Percentiles rank a stretch among this genome's conserved stretches.
phyloP scores from a whole-genome alignment of 306 rosid genomes.

The Bauhinia variegata region DNA sequence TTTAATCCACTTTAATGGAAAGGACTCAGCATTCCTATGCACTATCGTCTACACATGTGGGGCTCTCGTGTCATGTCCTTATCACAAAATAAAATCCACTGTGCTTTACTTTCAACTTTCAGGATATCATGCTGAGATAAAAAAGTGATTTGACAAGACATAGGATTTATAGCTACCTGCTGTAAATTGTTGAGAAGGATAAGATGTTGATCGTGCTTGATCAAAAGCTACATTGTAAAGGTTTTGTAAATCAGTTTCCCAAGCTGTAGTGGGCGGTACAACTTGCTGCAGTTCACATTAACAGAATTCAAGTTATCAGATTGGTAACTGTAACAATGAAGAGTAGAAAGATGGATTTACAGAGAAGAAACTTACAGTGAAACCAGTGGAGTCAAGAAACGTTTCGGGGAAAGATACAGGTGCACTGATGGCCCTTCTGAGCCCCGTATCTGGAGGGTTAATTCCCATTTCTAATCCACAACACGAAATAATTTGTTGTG shows the following conservation, averaged over 20 bases:
- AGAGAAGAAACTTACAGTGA: conserved; percentile 53
- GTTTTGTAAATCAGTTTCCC: conserved; percentile 72
- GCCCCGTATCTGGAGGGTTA: conserved; percentile 53
- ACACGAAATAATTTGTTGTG: conserved; percentile 61
- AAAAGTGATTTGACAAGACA: conserved; percentile 37
- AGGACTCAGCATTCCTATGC: conserved; percentile 29
- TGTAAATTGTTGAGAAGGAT: conserved; percentile 66
- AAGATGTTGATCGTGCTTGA: conserved; percentile 55
- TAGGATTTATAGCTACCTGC: conserved; percentile 53
- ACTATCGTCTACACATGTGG: conserved; percentile 37
- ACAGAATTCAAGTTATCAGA: conserved; percentile 2
- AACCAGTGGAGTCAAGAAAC: conserved; percentile 67
- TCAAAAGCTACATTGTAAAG: conserved; percentile 53
- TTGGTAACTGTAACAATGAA: background rate
- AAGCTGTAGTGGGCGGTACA: conserved; percentile 57
- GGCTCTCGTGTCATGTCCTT: conserved; percentile 34
- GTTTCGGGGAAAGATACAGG: conserved; percentile 66
- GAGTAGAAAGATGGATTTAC: background rate
- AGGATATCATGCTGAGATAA: conserved; percentile 18
- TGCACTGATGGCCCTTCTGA: conserved; percentile 61
- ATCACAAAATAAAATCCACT: conserved; percentile 35
- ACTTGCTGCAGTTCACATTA: conserved; percentile 55
- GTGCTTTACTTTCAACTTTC: conserved; percentile 36
- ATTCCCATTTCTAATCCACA: conserved; percentile 63
- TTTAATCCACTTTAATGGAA: conserved; percentile 37